phyloP scores from a whole-genome alignment of 2,329 filamentous ascomycete genomes.

The Colletotrichum eremochloae region DNA sequence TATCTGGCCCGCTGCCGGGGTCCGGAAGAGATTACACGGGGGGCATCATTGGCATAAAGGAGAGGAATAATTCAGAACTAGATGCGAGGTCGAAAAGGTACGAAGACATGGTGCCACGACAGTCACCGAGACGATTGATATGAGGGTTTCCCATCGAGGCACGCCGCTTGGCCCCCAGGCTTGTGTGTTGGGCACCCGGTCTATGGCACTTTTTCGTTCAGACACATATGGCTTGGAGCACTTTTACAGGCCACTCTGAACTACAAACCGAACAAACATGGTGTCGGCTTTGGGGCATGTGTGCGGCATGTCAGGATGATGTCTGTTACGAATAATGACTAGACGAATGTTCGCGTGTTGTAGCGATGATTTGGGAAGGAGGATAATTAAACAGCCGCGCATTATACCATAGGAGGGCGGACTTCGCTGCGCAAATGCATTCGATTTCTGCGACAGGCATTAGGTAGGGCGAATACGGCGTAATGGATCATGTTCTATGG shows the following conservation, averaged over 20 bases:
- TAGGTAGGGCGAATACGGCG: constrained; percentile 7
- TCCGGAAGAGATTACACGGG: constrained; percentile 53
- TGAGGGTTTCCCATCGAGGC: not conserved
- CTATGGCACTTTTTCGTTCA: too few species aligned
- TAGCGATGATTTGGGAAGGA: not conserved
- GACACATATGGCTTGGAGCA: not conserved
- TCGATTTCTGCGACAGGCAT: not conserved
- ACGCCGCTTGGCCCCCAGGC: not conserved
- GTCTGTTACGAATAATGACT: constrained; percentile 32
- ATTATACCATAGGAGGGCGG: constrained; percentile 14
- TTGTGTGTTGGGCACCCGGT: not conserved
- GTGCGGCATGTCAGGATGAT: not conserved
- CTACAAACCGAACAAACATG: not conserved
- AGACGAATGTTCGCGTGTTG: constrained; percentile 22
- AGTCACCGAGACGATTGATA: constrained; percentile 61
- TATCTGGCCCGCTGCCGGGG: constrained; percentile 65
- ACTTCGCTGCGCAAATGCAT: constrained; percentile 5
- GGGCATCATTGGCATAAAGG: constrained; percentile 30
- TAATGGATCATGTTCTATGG: constrained; percentile 18
- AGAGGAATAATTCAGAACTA: constrained; percentile 57
- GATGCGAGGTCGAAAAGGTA: constrained; percentile 67
- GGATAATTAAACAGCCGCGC: not conserved
- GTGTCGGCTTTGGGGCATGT: not conserved
- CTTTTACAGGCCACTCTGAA: not conserved
- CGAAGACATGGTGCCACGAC: constrained; percentile 69